A percentile compares a stretch with the other conserved stretches of the same genome.
Conservation (phyloP, 2,329 filamentous ascomycete genomes). For the Nemania sp. region DNA sequence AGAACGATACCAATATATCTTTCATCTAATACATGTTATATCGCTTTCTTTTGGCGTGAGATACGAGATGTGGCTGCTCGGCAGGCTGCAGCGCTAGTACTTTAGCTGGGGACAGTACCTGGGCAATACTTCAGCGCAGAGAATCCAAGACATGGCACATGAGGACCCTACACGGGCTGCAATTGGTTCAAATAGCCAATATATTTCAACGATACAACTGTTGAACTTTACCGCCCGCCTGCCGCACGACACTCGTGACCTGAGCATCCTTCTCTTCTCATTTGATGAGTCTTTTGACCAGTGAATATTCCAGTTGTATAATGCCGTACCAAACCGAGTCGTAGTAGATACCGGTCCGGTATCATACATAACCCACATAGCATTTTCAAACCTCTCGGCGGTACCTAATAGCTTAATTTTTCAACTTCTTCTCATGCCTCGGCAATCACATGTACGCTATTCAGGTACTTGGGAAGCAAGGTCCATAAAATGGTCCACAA, state of each 20-base stretch:
- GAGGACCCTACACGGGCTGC: conserved; percentile 13
- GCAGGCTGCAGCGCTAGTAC: background rate
- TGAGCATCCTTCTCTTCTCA: conserved; percentile 5
- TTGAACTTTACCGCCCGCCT: conserved; percentile 19
- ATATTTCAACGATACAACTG: conserved; percentile 23
- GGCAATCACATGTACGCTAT: conserved; percentile 25
- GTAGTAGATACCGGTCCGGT: background rate
- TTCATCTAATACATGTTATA: too few relatives aligned
- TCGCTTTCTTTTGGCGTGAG: background rate
- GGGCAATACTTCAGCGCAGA: background rate
- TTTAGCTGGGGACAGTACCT: background rate
- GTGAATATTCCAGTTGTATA: background rate
- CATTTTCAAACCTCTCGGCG: background rate
- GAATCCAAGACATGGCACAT: conserved; percentile 29
- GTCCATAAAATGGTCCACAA: conserved; percentile 31
- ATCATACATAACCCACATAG: too few relatives aligned
- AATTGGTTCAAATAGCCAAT: conserved; percentile 26
- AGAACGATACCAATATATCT: background rate
- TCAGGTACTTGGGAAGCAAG: background rate
- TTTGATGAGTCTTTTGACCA: conserved; percentile 16
- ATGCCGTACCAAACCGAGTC: conserved; percentile 28
- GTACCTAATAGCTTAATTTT: background rate
- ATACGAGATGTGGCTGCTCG: conserved; percentile 3
- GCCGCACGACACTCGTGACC: conserved; percentile 13
- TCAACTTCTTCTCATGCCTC: conserved; percentile 14